Percentiles rank a stretch among this genome's conserved stretches.
phyloP scores from a whole-genome alignment of 2,329 filamentous ascomycete species.

The Karstenula rhodostoma region DNA sequence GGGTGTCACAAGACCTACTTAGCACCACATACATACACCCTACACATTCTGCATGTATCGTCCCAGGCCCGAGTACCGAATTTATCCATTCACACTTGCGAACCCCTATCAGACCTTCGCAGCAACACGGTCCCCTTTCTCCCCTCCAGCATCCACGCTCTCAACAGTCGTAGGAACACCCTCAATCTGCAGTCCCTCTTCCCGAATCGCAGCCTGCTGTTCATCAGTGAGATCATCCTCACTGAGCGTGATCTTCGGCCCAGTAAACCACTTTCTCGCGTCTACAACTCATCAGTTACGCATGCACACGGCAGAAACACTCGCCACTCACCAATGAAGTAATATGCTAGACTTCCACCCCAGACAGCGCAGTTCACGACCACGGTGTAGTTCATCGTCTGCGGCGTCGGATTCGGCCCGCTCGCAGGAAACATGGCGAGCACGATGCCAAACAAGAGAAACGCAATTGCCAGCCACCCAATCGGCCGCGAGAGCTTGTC shows the following conservation, averaged over 20 bases:
- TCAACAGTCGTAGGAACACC: slow-evolving; percentile 11
- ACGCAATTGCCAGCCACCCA: slow-evolving; percentile 62
- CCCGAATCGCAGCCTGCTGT: slow-evolving; percentile 23
- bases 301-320: background rate
- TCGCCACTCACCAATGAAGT: slow-evolving; percentile 39
- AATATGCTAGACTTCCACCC: slow-evolving; percentile 65
- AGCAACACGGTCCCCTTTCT: background rate
- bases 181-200: slow-evolving; percentile 31
- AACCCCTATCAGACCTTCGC: background rate
- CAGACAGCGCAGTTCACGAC: slow-evolving; percentile 68
- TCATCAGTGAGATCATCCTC: slow-evolving; percentile 27
- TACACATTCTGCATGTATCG: too few relatives aligned
- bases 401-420: slow-evolving; percentile 61
- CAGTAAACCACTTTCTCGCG: slow-evolving; percentile 67
- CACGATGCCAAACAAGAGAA: slow-evolving; percentile 64
- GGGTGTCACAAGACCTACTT: too few relatives aligned
- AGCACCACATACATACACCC: too few relatives aligned
- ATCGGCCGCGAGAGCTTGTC: slow-evolving; percentile 59
- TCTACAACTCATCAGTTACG: slow-evolving; percentile 52
- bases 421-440: slow-evolving; percentile 67
- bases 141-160: background rate
- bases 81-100: too few relatives aligned
- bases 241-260: slow-evolving; percentile 65
- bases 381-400: slow-evolving; percentile 70
- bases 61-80: too few relatives aligned